Conservation (phyloP, 352 stramenopile genomes). For the Phytophthora cryptogea region DNA sequence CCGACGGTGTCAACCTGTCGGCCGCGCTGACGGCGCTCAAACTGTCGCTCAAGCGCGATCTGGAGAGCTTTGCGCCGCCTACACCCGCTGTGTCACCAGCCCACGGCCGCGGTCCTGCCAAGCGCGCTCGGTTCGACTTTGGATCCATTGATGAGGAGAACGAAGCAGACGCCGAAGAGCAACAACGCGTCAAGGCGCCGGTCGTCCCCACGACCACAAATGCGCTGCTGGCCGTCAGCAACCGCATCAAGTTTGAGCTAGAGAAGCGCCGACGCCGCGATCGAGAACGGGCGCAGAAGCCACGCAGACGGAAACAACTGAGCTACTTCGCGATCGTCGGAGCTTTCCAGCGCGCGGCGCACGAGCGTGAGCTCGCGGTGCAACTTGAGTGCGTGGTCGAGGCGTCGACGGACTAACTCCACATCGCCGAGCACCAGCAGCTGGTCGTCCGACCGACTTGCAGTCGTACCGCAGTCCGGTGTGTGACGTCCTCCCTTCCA, state of each 20-base stretch:
- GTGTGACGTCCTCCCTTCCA: neutral
- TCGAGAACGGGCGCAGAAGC: constrained; percentile 48
- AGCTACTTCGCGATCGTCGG: constrained; percentile 83
- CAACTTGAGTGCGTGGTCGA: constrained; percentile 46
- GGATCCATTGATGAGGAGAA: constrained; percentile 29
- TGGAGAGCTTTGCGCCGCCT: constrained; percentile 70
- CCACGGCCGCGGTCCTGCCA: constrained; percentile 45
- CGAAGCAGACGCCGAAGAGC: constrained; percentile 31
- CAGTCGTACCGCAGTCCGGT: neutral
- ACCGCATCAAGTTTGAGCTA: constrained; percentile 73
- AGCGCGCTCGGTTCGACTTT: constrained; percentile 71
- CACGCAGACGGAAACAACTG: constrained; percentile 68
- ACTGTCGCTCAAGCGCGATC: constrained; percentile 75
- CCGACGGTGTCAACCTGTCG: constrained; percentile 57
- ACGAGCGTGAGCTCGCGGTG: constrained; percentile 59
- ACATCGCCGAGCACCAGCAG: constrained; percentile 21
- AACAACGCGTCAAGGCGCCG: constrained; percentile 20
- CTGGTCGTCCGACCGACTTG: constrained; percentile 14
- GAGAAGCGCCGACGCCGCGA: constrained; percentile 59
- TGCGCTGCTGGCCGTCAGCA: constrained; percentile 74
- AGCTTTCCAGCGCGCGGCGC: constrained; percentile 77
- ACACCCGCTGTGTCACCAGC: constrained; percentile 72
- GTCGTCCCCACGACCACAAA: constrained; percentile 43
- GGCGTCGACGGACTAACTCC: constrained; percentile 33
- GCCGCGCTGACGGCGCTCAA: constrained; percentile 69